A percentile compares a stretch with the other conserved stretches of the same genome.
phyloP scores from a whole-genome alignment of 805 yeast genomes.

The Wickerhamomyces mucosus region DNA sequence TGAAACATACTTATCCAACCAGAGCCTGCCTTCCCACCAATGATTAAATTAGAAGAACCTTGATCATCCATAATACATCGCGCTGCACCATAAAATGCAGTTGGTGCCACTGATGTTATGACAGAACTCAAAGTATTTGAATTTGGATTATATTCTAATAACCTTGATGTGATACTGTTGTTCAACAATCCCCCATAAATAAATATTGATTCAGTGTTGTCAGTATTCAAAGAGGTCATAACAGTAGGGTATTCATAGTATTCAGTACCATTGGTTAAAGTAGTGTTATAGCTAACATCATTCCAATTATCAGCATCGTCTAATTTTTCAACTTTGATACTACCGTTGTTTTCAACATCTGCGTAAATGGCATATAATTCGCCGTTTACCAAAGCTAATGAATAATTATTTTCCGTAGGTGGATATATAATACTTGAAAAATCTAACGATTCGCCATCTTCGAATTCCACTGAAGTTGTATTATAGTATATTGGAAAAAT shows the following conservation, averaged over 20 bases:
- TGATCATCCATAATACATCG: constrained; percentile 28
- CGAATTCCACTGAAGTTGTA: background rate
- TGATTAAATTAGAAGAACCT: constrained; percentile 38
- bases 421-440: constrained; percentile 4
- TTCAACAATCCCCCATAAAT: constrained; percentile 42
- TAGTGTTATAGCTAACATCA: constrained; percentile 8
- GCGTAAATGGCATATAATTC: constrained; percentile 14
- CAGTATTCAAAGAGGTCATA: constrained; percentile 26
- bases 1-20: constrained; percentile 74
- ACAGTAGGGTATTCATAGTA: constrained; percentile 26
- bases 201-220: constrained; percentile 30
- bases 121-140: constrained; percentile 28
- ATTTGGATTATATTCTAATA: constrained; percentile 34
- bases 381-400: constrained; percentile 15
- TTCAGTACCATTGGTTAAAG: constrained; percentile 3
- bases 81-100: constrained; percentile 44
- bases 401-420: constrained; percentile 14
- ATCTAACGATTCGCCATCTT: constrained; percentile 2
- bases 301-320: constrained; percentile 9
- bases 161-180: constrained; percentile 27
- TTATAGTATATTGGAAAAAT: constrained; percentile 9
- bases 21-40: constrained; percentile 54
- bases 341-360: background rate
- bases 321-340: constrained; percentile 7
- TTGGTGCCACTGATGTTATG: constrained; percentile 43